phyloP scores from a whole-genome alignment of 805 yeast genomes.

The Candida michaelii region DNA sequence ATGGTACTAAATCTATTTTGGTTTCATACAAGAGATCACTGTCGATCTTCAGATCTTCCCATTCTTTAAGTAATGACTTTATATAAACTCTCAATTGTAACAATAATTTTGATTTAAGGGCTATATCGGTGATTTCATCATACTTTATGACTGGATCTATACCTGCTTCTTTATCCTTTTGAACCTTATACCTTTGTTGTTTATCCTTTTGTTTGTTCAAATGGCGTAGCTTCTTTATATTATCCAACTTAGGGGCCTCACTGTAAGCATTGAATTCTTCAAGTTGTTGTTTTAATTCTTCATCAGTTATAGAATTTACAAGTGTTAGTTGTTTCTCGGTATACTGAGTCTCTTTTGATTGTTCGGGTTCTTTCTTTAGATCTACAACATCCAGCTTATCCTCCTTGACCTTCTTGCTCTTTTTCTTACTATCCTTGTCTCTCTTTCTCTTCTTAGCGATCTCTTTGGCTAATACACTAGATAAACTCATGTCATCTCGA shows the following conservation, averaged over 20 bases:
- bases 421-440: slow-evolving; percentile 9
- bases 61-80: slow-evolving; percentile 42
- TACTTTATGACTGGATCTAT: slow-evolving; percentile 18
- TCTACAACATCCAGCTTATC: not conserved
- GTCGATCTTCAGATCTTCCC: slow-evolving; percentile 29
- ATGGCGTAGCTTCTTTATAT: slow-evolving; percentile 19
- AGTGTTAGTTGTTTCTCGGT: slow-evolving; percentile 8
- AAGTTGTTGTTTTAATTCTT: slow-evolving; percentile 23
- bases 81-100: slow-evolving; percentile 49
- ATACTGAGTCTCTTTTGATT: not conserved
- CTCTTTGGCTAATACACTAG: slow-evolving; percentile 44
- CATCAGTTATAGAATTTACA: slow-evolving; percentile 22
- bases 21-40: slow-evolving; percentile 30
- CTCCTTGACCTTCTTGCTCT: not conserved
- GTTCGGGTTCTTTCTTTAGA: not conserved
- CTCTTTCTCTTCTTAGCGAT: slow-evolving; percentile 44
- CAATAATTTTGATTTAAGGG: slow-evolving; percentile 26
- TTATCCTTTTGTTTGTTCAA: slow-evolving; percentile 11
- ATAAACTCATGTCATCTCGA: not conserved
- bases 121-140: slow-evolving; percentile 29
- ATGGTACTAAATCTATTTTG: slow-evolving; percentile 48
- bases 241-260: slow-evolving; percentile 19
- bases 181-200: slow-evolving; percentile 22
- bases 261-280: slow-evolving; percentile 18
- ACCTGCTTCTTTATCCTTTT: slow-evolving; percentile 26